Evolutionary conservation across 2,329 filamentous ascomycete genomes (phyloP).

Genomic region (Scytalidium lignicola): DNA sequence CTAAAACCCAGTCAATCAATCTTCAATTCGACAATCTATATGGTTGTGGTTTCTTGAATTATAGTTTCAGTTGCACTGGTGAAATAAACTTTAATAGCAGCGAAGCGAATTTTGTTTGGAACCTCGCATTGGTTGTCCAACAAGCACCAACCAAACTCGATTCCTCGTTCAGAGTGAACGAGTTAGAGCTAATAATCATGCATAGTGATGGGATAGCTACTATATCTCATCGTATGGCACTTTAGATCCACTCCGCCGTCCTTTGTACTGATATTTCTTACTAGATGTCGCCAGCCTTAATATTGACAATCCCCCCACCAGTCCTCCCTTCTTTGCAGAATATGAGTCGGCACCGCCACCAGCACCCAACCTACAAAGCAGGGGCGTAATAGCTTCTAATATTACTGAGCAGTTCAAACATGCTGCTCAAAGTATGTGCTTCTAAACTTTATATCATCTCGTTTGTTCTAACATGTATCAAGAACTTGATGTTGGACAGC

Average conservation of each 20-base stretch:
- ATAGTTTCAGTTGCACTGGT: neutral
- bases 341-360: conserved; percentile 23
- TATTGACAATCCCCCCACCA: conserved; percentile 19
- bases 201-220: conserved; percentile 16
- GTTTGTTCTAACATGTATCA: conserved; percentile 15
- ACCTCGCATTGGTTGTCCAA: neutral
- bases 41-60: neutral
- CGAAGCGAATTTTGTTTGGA: neutral
- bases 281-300: conserved; percentile 22
- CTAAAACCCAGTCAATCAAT: too few species aligned
- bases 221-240: conserved; percentile 18
- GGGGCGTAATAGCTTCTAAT: conserved; percentile 51
- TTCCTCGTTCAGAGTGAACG: neutral
- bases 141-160: neutral
- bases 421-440: conserved; percentile 47
- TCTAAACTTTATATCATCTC: conserved; percentile 1
- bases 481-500: conserved; percentile 74
- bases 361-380: conserved; percentile 26
- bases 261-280: conserved; percentile 10
- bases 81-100: neutral
- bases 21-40: neutral
- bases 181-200: conserved; percentile 14
- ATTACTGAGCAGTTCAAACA: conserved; percentile 52
- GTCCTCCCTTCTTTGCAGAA: conserved; percentile 15
- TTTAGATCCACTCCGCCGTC: neutral